phyloP scores from a whole-genome alignment of 176 grass and related monocot genomes.

The Avena eriantha region DNA sequence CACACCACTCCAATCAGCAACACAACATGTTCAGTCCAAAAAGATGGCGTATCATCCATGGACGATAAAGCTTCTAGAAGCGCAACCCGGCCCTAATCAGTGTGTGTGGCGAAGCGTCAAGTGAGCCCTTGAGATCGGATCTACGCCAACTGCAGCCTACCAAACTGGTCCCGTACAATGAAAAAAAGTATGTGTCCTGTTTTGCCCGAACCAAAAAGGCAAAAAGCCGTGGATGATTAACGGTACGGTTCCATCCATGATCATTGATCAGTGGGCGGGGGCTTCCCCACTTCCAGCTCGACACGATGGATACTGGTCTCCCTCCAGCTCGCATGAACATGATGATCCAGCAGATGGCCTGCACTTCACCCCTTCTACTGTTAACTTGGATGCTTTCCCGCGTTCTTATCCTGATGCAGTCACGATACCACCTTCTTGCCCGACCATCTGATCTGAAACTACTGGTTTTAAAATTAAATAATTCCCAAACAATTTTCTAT shows the following conservation, averaged over 20 bases:
- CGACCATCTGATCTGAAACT: no score
- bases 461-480: no score
- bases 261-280: no score
- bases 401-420: slow-evolving; percentile 1
- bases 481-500: not conserved
- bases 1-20: no score
- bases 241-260: not conserved
- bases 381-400: not conserved
- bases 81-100: not conserved
- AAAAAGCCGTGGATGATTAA: not conserved
- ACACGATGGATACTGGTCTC: not conserved
- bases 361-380: not conserved
- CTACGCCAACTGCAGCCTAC: not conserved
- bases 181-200: no score
- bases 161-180: no score
- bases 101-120: not conserved
- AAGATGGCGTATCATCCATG: not conserved
- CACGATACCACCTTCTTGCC: not conserved
- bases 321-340: not conserved
- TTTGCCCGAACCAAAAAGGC: no score
- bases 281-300: not conserved
- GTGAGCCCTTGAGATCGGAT: not conserved
- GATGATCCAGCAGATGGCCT: not conserved
- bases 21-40: no score
- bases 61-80: not conserved